Evolutionary conservation across 768 basidiomycete species (phyloP).

Genomic region (Cystoderma amianthinum): DNA sequence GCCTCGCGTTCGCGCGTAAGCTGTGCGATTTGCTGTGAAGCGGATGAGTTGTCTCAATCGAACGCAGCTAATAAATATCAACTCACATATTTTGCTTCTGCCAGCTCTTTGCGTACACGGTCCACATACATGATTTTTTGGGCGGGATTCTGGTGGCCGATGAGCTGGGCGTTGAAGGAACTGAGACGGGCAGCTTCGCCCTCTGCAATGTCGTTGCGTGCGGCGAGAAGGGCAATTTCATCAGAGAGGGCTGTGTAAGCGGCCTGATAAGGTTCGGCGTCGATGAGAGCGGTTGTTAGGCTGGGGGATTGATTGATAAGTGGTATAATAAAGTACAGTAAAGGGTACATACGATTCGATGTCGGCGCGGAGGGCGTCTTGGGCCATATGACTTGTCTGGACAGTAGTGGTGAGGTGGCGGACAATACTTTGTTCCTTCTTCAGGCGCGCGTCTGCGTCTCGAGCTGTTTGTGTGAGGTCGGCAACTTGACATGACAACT

Average conservation of each 20-base stretch:
- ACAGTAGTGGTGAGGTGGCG: slow-evolving; percentile 43
- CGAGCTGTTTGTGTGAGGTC: not conserved
- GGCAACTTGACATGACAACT: not conserved
- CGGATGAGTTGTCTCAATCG: not conserved
- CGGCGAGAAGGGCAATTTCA: slow-evolving; percentile 56
- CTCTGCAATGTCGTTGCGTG: slow-evolving; percentile 72
- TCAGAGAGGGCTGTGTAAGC: slow-evolving; percentile 63
- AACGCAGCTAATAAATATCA: not conserved
- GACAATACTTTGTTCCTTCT: slow-evolving; percentile 38
- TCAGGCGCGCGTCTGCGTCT: slow-evolving; percentile 25
- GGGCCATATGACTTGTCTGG: slow-evolving; percentile 53
- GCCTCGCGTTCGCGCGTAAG: slow-evolving; percentile 42
- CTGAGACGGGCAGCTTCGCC: slow-evolving; percentile 73
- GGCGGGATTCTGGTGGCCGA: slow-evolving; percentile 77
- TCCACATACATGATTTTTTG: slow-evolving; percentile 89
- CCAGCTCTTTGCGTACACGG: slow-evolving; percentile 70
- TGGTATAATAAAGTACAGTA: not conserved
- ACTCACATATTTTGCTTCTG: slow-evolving; percentile 75
- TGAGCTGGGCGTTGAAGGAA: slow-evolving; percentile 78
- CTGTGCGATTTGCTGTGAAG: slow-evolving; percentile 38
- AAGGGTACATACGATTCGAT: slow-evolving; percentile 50
- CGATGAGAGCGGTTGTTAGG: slow-evolving; percentile 43
- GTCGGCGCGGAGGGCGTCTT: slow-evolving; percentile 63
- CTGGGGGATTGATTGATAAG: slow-evolving; percentile 13
- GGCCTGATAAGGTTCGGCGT: slow-evolving; percentile 60